Conservation (phyloP, 2,329 filamentous ascomycete species). For the Torrubiella hemipterigena region DNA sequence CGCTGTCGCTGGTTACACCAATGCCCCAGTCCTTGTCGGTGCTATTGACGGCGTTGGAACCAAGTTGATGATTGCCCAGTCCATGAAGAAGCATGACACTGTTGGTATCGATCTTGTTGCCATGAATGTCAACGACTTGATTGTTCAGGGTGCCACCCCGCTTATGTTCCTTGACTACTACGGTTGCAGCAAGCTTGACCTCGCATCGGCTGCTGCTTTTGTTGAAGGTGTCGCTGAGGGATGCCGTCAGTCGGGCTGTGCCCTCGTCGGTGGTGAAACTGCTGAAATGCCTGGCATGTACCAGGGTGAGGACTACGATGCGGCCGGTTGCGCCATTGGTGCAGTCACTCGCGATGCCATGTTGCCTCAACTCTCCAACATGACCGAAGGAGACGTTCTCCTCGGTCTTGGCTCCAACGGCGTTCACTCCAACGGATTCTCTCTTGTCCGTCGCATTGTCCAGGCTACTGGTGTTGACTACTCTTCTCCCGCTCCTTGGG, state of each 20-base stretch:
- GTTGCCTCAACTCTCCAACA: conserved; percentile 63
- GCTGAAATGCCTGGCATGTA: conserved; percentile 98
- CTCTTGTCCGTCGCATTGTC: conserved; percentile 84
- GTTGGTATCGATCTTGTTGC: conserved; percentile 95
- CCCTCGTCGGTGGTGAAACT: conserved; percentile 92
- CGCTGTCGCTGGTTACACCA: conserved; percentile 57
- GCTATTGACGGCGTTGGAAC: conserved; percentile 95
- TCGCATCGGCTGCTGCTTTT: conserved; percentile 69
- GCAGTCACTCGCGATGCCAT: conserved; percentile 59
- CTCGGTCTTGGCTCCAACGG: conserved; percentile 78
- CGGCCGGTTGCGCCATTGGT: conserved; percentile 80
- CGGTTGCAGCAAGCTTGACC: conserved; percentile 78
- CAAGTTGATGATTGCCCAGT: conserved; percentile 91
- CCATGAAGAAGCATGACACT: conserved; percentile 80
- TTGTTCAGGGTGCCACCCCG: conserved; percentile 90
- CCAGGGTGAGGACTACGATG: conserved; percentile 79
- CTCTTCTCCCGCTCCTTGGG: conserved; percentile 66
- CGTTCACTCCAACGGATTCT: conserved; percentile 94
- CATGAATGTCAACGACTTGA: conserved; percentile 97
- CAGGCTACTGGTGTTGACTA: conserved; percentile 61
- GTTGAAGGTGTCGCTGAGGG: conserved; percentile 83
- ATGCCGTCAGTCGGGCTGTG: conserved; percentile 74
- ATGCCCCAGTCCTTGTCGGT: conserved; percentile 73
- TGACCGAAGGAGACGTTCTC: conserved; percentile 74
- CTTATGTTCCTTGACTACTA: conserved; percentile 98